Conservation (phyloP, 1,284 basidiomycete genomes). For the Ganoderma lucidum region DNA sequence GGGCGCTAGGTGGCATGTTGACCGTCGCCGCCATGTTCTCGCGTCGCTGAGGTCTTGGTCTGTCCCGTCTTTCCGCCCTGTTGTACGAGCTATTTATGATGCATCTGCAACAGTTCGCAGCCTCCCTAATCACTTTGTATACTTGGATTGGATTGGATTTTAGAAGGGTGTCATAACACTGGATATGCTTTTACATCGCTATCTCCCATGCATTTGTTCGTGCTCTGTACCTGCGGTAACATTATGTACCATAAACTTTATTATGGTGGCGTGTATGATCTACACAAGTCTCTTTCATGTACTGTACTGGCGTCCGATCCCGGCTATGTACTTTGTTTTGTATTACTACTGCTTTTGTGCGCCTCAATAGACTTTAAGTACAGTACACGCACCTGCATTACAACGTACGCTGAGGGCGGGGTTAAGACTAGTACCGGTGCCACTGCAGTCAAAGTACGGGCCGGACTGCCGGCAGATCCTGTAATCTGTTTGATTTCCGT, state of each 20-base stretch:
- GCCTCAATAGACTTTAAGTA: background rate
- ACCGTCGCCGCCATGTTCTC: constrained; percentile 58
- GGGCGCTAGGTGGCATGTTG: constrained; percentile 68
- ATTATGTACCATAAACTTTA: background rate
- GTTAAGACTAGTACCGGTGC: too few species aligned
- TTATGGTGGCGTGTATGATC: too few species aligned
- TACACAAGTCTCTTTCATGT: too few species aligned
- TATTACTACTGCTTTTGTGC: too few species aligned
- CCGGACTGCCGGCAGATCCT: too few species aligned
- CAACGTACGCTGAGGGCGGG: too few species aligned
- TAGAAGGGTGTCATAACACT: background rate
- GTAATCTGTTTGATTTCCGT: too few species aligned
- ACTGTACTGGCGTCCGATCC: too few species aligned
- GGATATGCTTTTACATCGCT: background rate
- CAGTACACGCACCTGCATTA: too few species aligned
- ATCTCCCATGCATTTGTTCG: background rate
- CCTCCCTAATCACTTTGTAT: background rate
- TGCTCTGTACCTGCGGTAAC: background rate
- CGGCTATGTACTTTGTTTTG: too few species aligned
- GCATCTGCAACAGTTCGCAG: background rate
- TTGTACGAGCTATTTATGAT: constrained; percentile 3
- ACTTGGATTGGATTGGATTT: background rate
- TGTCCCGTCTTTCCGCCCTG: background rate
- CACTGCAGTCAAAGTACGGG: too few species aligned
- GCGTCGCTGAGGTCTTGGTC: constrained; percentile 40